A percentile compares a stretch with the other conserved stretches of the same genome.
Conservation (phyloP, 768 basidiomycete species). For the Rhodotorula taiwanensis region DNA sequence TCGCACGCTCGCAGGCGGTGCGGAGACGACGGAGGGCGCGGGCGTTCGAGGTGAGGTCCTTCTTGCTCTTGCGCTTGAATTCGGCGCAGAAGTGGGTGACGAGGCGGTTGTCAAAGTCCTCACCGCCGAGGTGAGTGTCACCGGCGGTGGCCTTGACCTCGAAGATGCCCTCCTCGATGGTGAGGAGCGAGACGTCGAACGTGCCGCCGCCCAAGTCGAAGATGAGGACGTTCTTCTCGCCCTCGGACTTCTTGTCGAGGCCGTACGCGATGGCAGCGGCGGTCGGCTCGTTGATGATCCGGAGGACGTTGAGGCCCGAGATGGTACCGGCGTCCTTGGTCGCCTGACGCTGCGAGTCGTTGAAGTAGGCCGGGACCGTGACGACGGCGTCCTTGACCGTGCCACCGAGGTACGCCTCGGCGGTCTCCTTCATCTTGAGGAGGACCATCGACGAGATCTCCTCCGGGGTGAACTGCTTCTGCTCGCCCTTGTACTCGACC, state of each 20-base stretch:
- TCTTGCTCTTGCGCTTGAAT: conserved; percentile 97
- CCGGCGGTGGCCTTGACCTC: conserved; percentile 97
- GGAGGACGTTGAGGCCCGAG: conserved; percentile 86
- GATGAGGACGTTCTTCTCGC: conserved; percentile 92
- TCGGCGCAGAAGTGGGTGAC: conserved; percentile 95
- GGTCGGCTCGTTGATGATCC: conserved; percentile 98
- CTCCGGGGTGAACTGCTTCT: conserved; percentile 53
- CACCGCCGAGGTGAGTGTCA: conserved; percentile 96
- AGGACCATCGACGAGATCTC: conserved; percentile 64
- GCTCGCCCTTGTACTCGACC: conserved; percentile 59
- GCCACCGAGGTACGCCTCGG: conserved; percentile 61
- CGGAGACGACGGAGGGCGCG: conserved; percentile 95
- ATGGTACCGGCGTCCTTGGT: conserved; percentile 97
- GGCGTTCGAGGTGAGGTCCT: conserved; percentile 83
- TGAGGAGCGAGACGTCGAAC: conserved; percentile 93
- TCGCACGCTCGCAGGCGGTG: conserved; percentile 96
- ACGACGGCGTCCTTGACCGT: conserved; percentile 58
- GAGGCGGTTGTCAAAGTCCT: conserved; percentile 93
- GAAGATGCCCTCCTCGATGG: conserved; percentile 95
- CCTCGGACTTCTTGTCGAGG: conserved; percentile 84
- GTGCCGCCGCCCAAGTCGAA: conserved; percentile 99
- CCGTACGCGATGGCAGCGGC: conserved; percentile 98
- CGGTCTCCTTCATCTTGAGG: conserved; percentile 64
- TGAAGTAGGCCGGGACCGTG: conserved; percentile 89
- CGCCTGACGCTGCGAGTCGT: conserved; percentile 96